Evolutionary conservation across 345 rosid species (phyloP), one percentile per base, ranked within the genome.

Genomic region (Hypericum androsaemum): DNA sequence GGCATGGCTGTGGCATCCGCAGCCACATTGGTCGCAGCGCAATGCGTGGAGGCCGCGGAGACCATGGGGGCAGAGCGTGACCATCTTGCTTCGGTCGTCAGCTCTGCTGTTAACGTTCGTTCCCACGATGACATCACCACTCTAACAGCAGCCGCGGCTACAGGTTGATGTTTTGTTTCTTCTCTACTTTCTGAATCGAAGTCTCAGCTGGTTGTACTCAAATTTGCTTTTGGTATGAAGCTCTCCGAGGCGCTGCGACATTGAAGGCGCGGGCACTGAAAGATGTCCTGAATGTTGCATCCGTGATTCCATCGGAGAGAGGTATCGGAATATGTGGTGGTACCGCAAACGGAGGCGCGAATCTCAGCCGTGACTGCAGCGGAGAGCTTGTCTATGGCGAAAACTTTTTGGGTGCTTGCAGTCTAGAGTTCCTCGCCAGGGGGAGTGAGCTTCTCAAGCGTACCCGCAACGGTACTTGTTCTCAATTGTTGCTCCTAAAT

Each of bases 91-190:
- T 81, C 89, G 2, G 75, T 87, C 7, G 82, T 90, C 38, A 84
- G 88, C 83, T 87, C 96, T 1, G 89, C 98, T 0, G 96, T 90
- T 40, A 90, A 82, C 40, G 96, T 90, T 38, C 83, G 71, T 54
- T 87, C 95, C 5, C 89, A 82, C 11, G 96, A 87, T 59, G 95
- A 84, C 49, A 83, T 90, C 56, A 62, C 80, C 32, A 87, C 96
- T 35, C 92, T 90, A n/a, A 90, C 92, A 12, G 95, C 96, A 14
- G 98, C 94, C 2, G 96, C 96, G 50, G 98, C 98, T 16, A 88
- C 98, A 36, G 95, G 97, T 86, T 78, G n/a, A n/a, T 46, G 49
- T 14, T 38, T 2, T 1, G 22, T 39, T 16, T 12, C 15, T 16
- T 12, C 15, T 44, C 7, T 16, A 44, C 7, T 44, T 44, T 5